Evolutionary conservation across 805 yeast species (phyloP).

Genomic region (Candida tallmaniae): DNA sequence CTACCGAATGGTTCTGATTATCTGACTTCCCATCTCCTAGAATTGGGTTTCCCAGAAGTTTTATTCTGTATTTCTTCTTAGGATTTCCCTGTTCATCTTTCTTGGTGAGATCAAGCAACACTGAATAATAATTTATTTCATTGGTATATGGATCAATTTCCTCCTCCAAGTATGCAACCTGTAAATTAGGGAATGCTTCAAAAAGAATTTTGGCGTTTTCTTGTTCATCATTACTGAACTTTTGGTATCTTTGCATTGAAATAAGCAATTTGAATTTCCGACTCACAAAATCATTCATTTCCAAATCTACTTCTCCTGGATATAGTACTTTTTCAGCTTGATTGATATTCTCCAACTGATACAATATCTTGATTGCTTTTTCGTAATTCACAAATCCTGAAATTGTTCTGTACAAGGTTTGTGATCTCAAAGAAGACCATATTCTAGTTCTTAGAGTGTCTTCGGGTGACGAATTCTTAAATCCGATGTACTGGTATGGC

Average conservation of each 20-base stretch:
- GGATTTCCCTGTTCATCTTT: constrained; percentile 26
- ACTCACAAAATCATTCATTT: constrained; percentile 46
- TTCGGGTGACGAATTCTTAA: constrained; percentile 60
- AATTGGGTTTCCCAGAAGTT: constrained; percentile 79
- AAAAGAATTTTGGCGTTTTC: constrained; percentile 65
- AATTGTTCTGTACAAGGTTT: constrained; percentile 43
- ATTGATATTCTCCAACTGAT: constrained; percentile 49
- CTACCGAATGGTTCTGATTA: constrained; percentile 77
- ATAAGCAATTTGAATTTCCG: constrained; percentile 78
- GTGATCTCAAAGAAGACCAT: constrained; percentile 46
- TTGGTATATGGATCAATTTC: constrained; percentile 38
- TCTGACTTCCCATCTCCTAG: constrained; percentile 88
- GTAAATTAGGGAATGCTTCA: constrained; percentile 66
- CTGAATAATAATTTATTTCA: constrained; percentile 52
- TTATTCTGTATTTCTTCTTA: constrained; percentile 53
- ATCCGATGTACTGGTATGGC: constrained; percentile 71
- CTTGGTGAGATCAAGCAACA: constrained; percentile 36
- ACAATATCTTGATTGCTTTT: constrained; percentile 52
- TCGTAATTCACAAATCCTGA: constrained; percentile 47
- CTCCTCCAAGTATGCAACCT: constrained; percentile 52
- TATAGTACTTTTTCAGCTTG: constrained; percentile 7
- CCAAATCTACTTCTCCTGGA: constrained; percentile 15
- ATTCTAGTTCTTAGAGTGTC: constrained; percentile 53
- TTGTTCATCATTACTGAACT: constrained; percentile 60
- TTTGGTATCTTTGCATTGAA: constrained; percentile 81